Evolutionary conservation across 495 filamentous ascomycete species (phyloP).

Genomic region (Xylaria telfairii): DNA sequence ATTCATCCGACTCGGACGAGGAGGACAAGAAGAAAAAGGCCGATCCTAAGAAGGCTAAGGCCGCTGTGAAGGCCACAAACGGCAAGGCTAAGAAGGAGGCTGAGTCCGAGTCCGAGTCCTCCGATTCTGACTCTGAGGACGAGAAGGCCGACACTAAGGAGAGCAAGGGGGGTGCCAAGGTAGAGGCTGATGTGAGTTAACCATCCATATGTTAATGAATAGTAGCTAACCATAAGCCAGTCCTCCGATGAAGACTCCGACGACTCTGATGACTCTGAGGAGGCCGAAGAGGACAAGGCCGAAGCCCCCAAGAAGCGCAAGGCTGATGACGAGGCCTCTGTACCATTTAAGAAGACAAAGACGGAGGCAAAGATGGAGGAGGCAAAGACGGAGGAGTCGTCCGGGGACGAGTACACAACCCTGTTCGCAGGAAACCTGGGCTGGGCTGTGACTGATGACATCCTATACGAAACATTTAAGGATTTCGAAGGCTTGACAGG

Average conservation of each 20-base stretch:
- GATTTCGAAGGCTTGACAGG: conserved; percentile 77
- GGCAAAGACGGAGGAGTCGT: conserved; percentile 70
- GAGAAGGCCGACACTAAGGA: conserved; percentile 29
- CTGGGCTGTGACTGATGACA: conserved; percentile 94
- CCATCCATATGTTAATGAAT: conserved; percentile 29
- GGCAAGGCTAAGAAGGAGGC: conserved; percentile 38
- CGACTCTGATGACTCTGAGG: conserved; percentile 54
- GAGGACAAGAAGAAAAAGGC: conserved; percentile 55
- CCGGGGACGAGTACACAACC: conserved; percentile 60
- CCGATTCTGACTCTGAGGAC: conserved; percentile 47
- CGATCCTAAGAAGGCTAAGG: conserved; percentile 50
- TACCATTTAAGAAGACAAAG: conserved; percentile 84
- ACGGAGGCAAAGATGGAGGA: conserved; percentile 87
- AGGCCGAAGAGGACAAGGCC: conserved; percentile 60
- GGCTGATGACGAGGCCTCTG: conserved; percentile 69
- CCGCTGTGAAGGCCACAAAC: conserved; percentile 38
- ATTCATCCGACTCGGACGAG: conserved; percentile 39
- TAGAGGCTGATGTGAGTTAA: conserved; percentile 33
- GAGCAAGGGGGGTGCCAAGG: conserved; percentile 7
- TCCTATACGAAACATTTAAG: conserved; percentile 86
- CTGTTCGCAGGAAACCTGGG: conserved; percentile 94
- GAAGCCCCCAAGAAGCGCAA: conserved; percentile 87
- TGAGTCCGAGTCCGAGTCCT: conserved; percentile 25
- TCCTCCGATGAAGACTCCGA: conserved; percentile 37
- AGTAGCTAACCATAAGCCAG: conserved; percentile 20